Base-by-base conservation (phyloP, 1,139 yeast species). In the Taphrina communis region DNA sequence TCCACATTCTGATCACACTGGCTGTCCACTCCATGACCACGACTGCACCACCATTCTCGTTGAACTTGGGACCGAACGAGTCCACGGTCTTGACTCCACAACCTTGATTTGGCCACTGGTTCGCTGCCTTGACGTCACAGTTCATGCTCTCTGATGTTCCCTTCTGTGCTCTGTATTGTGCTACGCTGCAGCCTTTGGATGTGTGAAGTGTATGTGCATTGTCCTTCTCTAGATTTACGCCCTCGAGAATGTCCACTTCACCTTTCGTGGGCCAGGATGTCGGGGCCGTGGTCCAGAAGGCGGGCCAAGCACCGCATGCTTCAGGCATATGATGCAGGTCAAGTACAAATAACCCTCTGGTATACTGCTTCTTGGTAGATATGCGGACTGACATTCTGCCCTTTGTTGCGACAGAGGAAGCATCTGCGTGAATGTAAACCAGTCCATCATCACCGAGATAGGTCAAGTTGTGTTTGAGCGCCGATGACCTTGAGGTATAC, bases 301-400 rank as follows among this genome's bases (percentile, higher is more conserved):
- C 71, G 3, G 71, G 71, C 71, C 71, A 69, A 17, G 69, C 61
- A 25, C 68, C 71, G 21, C 71, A 69, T n/a, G 69, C 71, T 25
- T 39, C 57, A 2, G 71, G 71, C 69, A 66, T 61, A 31, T 69
- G 71, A 12, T 48, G 7, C 46, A 69, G n/a, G 39, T 69, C 69
- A 14, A 69, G 50, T 38, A 66, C 62, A 41, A 69, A 57, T 12
- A 69, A 41, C 9, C 66, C 71, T 5, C 31, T 31, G 12, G 66
- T 60, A 19, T 52, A 65, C n/a, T 52, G n/a, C 12, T 48, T 48
- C 48, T 55, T 65, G 39, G 62, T 59, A 35, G 56, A 48, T 21
- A 69, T 53, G 41, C 71, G 66, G 21, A 69, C 62, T 21, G 69
- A 65, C 12, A 51, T 52, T 7, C 71, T 66, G 14, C 71, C 71